phyloP scores from a whole-genome alignment of 192 early-diverging fungal genomes.

The Coemansia sp. region DNA sequence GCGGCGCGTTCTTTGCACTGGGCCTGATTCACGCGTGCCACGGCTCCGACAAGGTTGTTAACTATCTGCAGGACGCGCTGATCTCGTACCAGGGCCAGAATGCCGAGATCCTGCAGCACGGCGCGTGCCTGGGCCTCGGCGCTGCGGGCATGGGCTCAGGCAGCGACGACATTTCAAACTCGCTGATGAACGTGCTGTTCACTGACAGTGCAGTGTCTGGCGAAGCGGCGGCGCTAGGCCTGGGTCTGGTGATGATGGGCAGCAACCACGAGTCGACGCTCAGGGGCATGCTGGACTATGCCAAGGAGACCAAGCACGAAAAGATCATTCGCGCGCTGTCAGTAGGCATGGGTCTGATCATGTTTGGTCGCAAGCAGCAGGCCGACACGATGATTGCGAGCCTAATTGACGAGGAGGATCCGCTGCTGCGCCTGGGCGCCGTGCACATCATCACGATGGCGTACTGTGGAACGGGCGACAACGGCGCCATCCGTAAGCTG shows the following conservation, averaged over 20 bases:
- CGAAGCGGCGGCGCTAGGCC: constrained; percentile 92
- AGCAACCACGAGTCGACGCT: constrained; percentile 74
- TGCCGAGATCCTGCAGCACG: constrained; percentile 91
- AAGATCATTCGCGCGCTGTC: constrained; percentile 98
- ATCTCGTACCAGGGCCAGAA: constrained; percentile 61
- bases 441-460: constrained; percentile 98
- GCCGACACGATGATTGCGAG: constrained; percentile 88
- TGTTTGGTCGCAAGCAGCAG: constrained; percentile 95
- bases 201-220: constrained; percentile 95
- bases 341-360: constrained; percentile 89
- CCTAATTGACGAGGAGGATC: constrained; percentile 87
- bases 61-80: constrained; percentile 79
- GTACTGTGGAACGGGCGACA: constrained; percentile 96
- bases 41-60: constrained; percentile 69
- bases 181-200: constrained; percentile 83
- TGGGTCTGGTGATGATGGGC: constrained; percentile 98
- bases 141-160: constrained; percentile 96
- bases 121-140: constrained; percentile 91
- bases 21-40: constrained; percentile 97
- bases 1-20: constrained; percentile 94
- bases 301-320: constrained; percentile 98
- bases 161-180: constrained; percentile 81
- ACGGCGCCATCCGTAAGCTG: constrained; percentile 88
- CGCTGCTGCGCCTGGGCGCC: constrained; percentile 91
- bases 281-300: constrained; percentile 96